Percentiles rank a stretch among this genome's conserved stretches.
Conservation (phyloP, 2,329 filamentous ascomycete genomes). For the Rosellinia necatrix region DNA sequence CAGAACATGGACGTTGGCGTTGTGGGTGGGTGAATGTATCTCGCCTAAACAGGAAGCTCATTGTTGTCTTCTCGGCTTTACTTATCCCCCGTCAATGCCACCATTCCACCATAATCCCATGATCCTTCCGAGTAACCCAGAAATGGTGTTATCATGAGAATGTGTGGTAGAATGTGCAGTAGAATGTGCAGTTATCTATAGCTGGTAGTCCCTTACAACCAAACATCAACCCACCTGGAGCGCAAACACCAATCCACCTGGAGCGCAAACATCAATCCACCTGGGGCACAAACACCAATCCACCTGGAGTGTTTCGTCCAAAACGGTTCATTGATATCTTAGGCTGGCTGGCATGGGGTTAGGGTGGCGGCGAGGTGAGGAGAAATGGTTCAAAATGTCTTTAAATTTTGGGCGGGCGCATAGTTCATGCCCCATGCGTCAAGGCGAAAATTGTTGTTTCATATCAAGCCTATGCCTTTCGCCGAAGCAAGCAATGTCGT, state of each 20-base stretch:
- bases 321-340: no score
- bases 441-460: not conserved
- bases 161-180: not conserved
- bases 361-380: not conserved
- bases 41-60: conserved; percentile 18
- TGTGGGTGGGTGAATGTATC: not conserved
- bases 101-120: not conserved
- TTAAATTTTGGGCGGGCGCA: conserved; percentile 1
- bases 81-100: not conserved
- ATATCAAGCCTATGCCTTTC: conserved; percentile 45
- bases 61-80: conserved; percentile 13
- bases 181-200: not conserved
- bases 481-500: conserved; percentile 79
- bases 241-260: not conserved
- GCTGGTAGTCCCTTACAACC: not conserved
- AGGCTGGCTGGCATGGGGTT: no score
- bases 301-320: no score
- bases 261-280: not conserved
- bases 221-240: not conserved
- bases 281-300: not conserved
- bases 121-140: not conserved
- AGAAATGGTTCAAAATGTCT: not conserved
- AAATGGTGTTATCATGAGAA: not conserved
- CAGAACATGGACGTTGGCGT: no score
- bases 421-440: not conserved